Percentiles rank a stretch among this genome's conserved stretches.
Evolutionary conservation across 1,284 basidiomycete species (phyloP).

Genomic region (Chondrostereum purpureum): DNA sequence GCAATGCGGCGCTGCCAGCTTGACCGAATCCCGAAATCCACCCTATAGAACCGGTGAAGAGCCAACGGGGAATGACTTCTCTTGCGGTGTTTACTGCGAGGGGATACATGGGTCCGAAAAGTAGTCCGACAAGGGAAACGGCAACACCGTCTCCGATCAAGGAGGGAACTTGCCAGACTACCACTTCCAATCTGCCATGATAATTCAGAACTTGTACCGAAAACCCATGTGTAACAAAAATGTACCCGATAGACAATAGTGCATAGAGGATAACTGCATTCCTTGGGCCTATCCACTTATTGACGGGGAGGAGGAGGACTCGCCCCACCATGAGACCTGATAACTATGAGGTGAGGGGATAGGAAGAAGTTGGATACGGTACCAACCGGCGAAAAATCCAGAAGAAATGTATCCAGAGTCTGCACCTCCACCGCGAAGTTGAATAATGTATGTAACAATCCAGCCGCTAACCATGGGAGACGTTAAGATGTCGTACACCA

Average conservation of each 20-base stretch:
- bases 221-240: neutral
- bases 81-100: constrained; percentile 20
- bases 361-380: neutral
- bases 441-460: constrained; percentile 35
- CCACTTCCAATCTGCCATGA: constrained; percentile 35
- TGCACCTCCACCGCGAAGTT: constrained; percentile 20
- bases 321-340: constrained; percentile 21
- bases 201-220: neutral
- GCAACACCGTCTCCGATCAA: constrained; percentile 42
- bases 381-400: constrained; percentile 26
- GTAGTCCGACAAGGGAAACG: constrained; percentile 22
- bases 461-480: constrained; percentile 24
- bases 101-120: constrained; percentile 26
- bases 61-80: constrained; percentile 18
- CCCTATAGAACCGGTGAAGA: constrained; percentile 19
- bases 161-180: constrained; percentile 44
- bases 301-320: constrained; percentile 21
- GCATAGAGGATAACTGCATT: constrained; percentile 17
- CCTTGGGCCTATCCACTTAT: constrained; percentile 19
- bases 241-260: constrained; percentile 18
- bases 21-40: constrained; percentile 25
- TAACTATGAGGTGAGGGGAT: constrained; percentile 6
- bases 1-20: constrained; percentile 16
- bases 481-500: too few relatives aligned
- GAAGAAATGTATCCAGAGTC: constrained; percentile 25